Conservation (phyloP, 169 alveolate genomes). For the Plasmodium coatneyi region DNA sequence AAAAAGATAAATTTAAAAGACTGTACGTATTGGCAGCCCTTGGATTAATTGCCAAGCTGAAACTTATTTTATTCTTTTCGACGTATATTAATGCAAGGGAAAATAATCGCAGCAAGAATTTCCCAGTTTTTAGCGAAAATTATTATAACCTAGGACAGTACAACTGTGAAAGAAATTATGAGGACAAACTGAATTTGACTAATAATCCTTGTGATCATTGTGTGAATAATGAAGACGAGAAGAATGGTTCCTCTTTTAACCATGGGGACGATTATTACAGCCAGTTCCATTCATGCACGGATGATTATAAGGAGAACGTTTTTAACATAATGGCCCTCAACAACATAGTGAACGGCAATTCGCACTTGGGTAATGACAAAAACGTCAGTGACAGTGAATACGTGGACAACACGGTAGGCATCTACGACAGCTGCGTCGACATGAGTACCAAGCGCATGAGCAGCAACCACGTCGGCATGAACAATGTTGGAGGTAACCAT, state of each 20-base stretch:
- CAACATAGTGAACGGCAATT: constrained; percentile 8
- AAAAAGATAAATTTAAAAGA: constrained; percentile 76
- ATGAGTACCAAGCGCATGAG: not conserved
- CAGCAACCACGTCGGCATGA: not conserved
- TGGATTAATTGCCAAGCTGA: constrained; percentile 69
- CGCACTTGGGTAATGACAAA: not conserved
- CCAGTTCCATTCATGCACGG: constrained; percentile 8
- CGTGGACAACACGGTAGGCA: not conserved
- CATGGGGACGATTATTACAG: constrained; percentile 17
- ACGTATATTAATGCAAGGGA: constrained; percentile 62
- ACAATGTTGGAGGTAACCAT: not conserved
- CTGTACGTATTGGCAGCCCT: constrained; percentile 64
- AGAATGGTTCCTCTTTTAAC: not conserved
- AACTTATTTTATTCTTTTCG: constrained; percentile 71
- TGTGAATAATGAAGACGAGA: constrained; percentile 1
- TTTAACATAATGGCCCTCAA: constrained; percentile 38
- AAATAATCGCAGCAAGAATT: constrained; percentile 13
- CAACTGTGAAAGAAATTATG: constrained; percentile 29
- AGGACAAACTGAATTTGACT: not conserved
- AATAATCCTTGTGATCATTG: constrained; percentile 13
- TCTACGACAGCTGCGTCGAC: not conserved
- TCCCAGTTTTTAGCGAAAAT: constrained; percentile 36
- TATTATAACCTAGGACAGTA: not conserved
- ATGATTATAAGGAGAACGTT: constrained; percentile 44
- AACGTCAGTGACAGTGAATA: constrained; percentile 10